phyloP scores from a whole-genome alignment of 2,329 filamentous ascomycete genomes.

The Diaporthe citrichinensis region DNA sequence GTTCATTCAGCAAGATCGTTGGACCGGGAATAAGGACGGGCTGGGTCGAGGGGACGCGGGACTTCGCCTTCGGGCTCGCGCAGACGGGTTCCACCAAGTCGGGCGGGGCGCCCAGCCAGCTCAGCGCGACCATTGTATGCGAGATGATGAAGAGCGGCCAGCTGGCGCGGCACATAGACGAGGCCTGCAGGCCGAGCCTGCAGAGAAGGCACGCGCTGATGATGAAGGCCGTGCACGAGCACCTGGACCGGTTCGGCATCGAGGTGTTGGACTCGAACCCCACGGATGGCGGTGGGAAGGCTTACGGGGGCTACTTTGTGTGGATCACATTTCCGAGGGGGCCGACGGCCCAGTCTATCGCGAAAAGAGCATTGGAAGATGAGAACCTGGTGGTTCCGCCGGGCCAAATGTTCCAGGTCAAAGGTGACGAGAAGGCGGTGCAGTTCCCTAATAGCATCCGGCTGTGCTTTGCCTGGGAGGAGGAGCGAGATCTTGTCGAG shows the following conservation, averaged over 20 bases:
- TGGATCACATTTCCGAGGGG: constrained; percentile 77
- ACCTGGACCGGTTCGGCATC: constrained; percentile 76
- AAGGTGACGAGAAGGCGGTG: constrained; percentile 66
- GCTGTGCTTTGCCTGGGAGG: constrained; percentile 81
- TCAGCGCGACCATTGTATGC: constrained; percentile 66
- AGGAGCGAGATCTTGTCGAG: constrained; percentile 74
- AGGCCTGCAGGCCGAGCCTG: constrained; percentile 60
- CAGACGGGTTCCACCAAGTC: constrained; percentile 68
- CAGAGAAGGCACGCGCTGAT: constrained; percentile 64
- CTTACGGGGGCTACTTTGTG: constrained; percentile 88
- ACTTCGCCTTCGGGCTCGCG: constrained; percentile 64
- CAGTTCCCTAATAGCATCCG: constrained; percentile 73
- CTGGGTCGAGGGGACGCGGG: constrained; percentile 83
- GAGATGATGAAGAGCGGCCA: constrained; percentile 61
- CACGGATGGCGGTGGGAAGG: constrained; percentile 56
- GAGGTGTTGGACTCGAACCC: constrained; percentile 54
- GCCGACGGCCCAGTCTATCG: constrained; percentile 69
- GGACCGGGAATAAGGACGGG: constrained; percentile 87
- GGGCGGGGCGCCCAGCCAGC: constrained; percentile 68
- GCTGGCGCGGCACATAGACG: constrained; percentile 60
- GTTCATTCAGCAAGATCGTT: constrained; percentile 89
- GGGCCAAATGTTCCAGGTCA: constrained; percentile 79
- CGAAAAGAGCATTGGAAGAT: constrained; percentile 69
- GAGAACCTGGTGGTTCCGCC: constrained; percentile 78
- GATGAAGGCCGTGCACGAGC: constrained; percentile 68